Conservation (phyloP, 1,139 yeast species). For the Pichia sp. region DNA sequence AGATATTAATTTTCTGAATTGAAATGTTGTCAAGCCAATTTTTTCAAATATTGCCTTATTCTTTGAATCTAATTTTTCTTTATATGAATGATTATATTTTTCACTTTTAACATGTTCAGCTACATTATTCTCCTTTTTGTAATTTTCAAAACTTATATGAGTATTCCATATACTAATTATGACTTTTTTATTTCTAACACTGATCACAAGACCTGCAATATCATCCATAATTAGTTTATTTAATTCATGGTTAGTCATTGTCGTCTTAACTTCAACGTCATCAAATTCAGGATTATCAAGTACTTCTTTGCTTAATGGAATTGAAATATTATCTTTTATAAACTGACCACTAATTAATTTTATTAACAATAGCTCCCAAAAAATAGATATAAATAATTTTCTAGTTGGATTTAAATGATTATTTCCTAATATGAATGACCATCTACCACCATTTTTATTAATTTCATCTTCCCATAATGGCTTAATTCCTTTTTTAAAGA, state of each 20-base stretch:
- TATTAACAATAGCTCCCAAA: conserved; percentile 13
- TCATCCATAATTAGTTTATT: conserved; percentile 29
- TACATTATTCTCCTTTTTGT: conserved; percentile 11
- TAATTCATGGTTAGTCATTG: conserved; percentile 7
- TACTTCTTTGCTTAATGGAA: conserved; percentile 7
- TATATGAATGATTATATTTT: conserved; percentile 5
- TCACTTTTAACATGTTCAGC: conserved; percentile 2
- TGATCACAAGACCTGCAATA: conserved; percentile 47
- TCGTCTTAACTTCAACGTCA: conserved; percentile 1
- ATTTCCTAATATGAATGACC: conserved; percentile 36
- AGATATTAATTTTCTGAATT: conserved; percentile 44
- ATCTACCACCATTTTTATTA: conserved; percentile 59
- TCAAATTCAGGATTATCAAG: conserved; percentile 11
- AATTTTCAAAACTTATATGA: conserved; percentile 35
- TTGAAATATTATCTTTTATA: not conserved
- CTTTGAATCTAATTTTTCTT: conserved; percentile 7
- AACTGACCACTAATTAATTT: conserved; percentile 12
- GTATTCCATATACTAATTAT: conserved; percentile 51
- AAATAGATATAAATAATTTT: conserved; percentile 1
- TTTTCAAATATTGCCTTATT: conserved; percentile 10
- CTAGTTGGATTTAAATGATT: conserved; percentile 3
- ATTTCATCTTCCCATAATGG: conserved; percentile 73
- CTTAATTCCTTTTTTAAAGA: conserved; percentile 57
- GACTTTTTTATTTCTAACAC: conserved; percentile 48
- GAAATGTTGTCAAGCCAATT: conserved; percentile 35